Evolutionary conservation across 2,329 filamentous ascomycete genomes (phyloP), one percentile per base, ranked within the genome.

Genomic region (Aspergillus japonicus): DNA sequence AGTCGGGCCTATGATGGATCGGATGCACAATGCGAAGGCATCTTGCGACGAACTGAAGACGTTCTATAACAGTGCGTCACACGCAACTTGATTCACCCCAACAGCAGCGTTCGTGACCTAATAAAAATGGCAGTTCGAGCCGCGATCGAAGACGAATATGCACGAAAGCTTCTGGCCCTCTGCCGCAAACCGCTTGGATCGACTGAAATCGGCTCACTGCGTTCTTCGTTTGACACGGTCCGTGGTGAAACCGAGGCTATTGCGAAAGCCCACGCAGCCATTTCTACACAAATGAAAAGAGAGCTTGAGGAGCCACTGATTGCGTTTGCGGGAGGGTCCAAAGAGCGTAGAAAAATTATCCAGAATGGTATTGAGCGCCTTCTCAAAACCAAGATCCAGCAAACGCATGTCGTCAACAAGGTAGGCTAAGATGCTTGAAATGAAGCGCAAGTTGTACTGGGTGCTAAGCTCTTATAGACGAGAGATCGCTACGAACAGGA

Each of bases 401-500:
- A 99, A 76, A 97, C 93, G 1, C 85, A 90, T 58, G 79, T 86
- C 19, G 93, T 98, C 53, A 98, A 97, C 80, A 99, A 99, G 85
- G 90, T 91, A 66, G 55, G 83, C 67, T 14, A 14, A 14, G 5
- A 44, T 10, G 26, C 11, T 23, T 2, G 5, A 21, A 49, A 26
- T 51, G 39, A 23, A 16, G 19, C 39, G 53, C 31, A 14, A 7
- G 3, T 39, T 54, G 56, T 47, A 51, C 55, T 31, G n/a, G 21
- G 57, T 61, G 52, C 59, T 67, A 44, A 67, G 31, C 10, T 12
- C 33, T 23, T 23, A 6, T 63, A 92, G 89, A 90, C 93, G 16
- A 86, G 95, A 66, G 95, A 99, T 77, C 89, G 89, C 53, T 99
- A 96, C 74, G 95, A 99, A 77, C 94, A 99, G 76, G 96, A 99